Percentiles rank a stretch among this genome's conserved stretches.
Evolutionary conservation across 1,284 basidiomycete genomes (phyloP).

Genomic region (Mixia osmundae): DNA sequence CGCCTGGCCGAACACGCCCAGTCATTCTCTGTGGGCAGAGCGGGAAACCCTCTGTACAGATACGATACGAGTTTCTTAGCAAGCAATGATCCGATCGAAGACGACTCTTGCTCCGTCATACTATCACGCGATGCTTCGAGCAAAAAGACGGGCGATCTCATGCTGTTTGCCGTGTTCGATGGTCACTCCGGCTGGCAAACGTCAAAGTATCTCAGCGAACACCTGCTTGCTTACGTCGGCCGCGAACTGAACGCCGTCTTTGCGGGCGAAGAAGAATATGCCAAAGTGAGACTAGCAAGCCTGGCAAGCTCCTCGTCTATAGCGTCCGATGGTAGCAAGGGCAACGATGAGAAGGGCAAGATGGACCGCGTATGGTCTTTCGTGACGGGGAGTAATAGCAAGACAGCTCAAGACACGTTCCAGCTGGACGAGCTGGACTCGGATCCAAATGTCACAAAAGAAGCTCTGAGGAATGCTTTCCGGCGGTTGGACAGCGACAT

Average conservation of each 20-base stretch:
- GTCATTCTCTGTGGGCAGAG: conserved; percentile 22
- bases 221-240: conserved; percentile 65
- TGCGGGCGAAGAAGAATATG: neutral
- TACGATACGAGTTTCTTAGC: conserved; percentile 53
- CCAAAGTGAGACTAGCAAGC: neutral
- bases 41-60: conserved; percentile 28
- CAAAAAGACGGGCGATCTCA: conserved; percentile 13
- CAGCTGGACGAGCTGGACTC: conserved; percentile 25
- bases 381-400: neutral
- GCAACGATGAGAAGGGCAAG: neutral
- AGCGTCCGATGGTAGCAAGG: neutral
- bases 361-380: neutral
- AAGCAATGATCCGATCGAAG: conserved; percentile 76
- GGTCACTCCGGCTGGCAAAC: conserved; percentile 74
- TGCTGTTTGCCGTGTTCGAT: conserved; percentile 28
- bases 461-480: conserved; percentile 55
- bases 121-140: conserved; percentile 27
- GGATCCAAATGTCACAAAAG: conserved; percentile 38
- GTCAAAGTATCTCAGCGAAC: conserved; percentile 55
- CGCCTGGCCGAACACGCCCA: conserved; percentile 35
- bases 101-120: conserved; percentile 50
- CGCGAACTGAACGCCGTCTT: conserved; percentile 35
- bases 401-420: too few relatives aligned
- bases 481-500: conserved; percentile 53
- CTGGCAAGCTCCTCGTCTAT: too few relatives aligned